Evolutionary conservation across 371 early-diverging fungal genomes (phyloP), one percentile per base, ranked within the genome.

Genomic region (Cokeromyces recurvatus): DNA sequence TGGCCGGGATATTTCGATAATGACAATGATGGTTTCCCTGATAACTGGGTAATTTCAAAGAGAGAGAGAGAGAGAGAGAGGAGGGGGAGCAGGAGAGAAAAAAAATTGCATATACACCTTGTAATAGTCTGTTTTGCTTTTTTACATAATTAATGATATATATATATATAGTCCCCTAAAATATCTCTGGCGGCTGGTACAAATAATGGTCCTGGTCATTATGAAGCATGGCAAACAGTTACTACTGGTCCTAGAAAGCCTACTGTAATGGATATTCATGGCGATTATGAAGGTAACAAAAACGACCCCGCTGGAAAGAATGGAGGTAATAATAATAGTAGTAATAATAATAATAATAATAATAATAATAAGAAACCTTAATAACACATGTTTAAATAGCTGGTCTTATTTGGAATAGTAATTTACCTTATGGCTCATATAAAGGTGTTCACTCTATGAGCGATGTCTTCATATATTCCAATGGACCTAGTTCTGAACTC

Each of bases 1-100:
- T 87, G 79, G 79, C 78, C 82, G 17, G 80, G 74, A 35, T 81
- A 81, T 56, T 55, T 59, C 21, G 85, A 85, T 58, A 53, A 68
- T 2, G 79, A 86, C 51, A 72, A 61, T 19, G 80, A 84, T 59
- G 88, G 85, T 38, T 78, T 82, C 69, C 86, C 85, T 45, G 84
- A 82, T 48, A 57, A 74, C 46, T 81, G 5, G 4, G 35, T 34
- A 34, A 34, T 5, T 76, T 73, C 43, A n/a, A n/a, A n/a, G n/a
- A n/a, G n/a, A n/a, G n/a, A 48, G 31, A 43, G 41, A n/a, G n/a
- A n/a, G n/a, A n/a, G n/a, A n/a, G n/a, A n/a, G n/a, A n/a, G n/a
- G n/a, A n/a, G n/a, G n/a, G n/a, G n/a, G n/a, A n/a, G n/a, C n/a
- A n/a, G n/a, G n/a, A n/a, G n/a, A 2, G 32, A 8, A 21, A n/a